Percentiles rank a stretch among this genome's conserved stretches.
Conservation (phyloP, 176 grass and related monocot species). For the Avena insularis region DNA sequence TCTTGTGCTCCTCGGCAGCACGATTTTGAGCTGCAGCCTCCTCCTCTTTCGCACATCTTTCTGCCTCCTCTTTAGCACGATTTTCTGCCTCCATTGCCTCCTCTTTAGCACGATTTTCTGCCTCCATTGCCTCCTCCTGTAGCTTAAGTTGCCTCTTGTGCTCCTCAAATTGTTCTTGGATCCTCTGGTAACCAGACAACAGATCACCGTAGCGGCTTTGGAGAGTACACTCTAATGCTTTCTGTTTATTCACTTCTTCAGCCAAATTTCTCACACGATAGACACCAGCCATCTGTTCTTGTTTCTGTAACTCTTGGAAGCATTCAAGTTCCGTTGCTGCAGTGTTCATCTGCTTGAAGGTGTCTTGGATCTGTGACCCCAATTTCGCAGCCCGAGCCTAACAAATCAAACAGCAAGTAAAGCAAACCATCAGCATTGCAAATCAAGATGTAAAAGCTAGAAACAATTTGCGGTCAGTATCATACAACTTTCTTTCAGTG, state of each 20-base stretch:
- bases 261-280: slow-evolving; percentile 60
- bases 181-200: slow-evolving; percentile 53
- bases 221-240: slow-evolving; percentile 67
- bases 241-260: slow-evolving; percentile 82
- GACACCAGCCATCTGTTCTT: slow-evolving; percentile 74
- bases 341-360: slow-evolving; percentile 83
- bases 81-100: slow-evolving; percentile 11
- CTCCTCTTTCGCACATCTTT: neutral
- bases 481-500: slow-evolving; percentile 1
- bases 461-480: slow-evolving; percentile 12
- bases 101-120: slow-evolving; percentile 10
- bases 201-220: slow-evolving; percentile 70
- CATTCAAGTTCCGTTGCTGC: slow-evolving; percentile 82
- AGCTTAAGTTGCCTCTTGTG: slow-evolving; percentile 53
- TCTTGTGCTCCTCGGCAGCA: slow-evolving; percentile 57
- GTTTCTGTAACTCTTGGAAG: slow-evolving; percentile 88
- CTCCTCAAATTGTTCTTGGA: slow-evolving; percentile 66
- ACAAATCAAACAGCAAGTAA: slow-evolving; percentile 39
- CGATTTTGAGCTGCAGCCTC: no score
- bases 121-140: slow-evolving; percentile 19
- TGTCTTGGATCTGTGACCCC: slow-evolving; percentile 75
- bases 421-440: slow-evolving; percentile 8
- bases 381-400: slow-evolving; percentile 67
- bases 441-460: neutral
- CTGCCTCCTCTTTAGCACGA: slow-evolving; percentile 19